Evolutionary conservation across 208 protist species (phyloP), one percentile per base, ranked within the genome.

Genomic region (Leishmania braziliensis): DNA sequence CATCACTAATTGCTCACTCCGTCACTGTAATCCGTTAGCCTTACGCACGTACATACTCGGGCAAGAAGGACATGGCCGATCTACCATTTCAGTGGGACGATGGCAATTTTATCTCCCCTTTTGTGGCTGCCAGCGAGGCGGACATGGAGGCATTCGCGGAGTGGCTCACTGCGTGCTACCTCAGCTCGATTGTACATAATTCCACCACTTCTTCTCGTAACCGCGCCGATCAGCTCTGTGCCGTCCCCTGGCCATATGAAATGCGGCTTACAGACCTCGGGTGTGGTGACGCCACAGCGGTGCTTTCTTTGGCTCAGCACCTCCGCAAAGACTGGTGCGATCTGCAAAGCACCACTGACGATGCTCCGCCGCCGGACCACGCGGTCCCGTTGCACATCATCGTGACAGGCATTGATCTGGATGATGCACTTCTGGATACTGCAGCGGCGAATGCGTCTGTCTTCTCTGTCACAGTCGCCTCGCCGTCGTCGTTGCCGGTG

Each of bases 31-130:
- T 50, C 39, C 36, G 3, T 71, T 39, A 9, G 33, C 16, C 20
- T 48, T n/a, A n/a, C 8, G 3, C 14, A 58, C 54, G 20, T 20
- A 12, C 36, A n/a, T 20, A n/a, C 65, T 4, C 65, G n/a, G 6
- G 5, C 39, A 65, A 1, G 6, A 56, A 43, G 53, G 65, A 4
- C 10, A 85, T 81, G 82, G 53, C 77, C 0, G 91, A 93, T 50
- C 85, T 96, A 4, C 91, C 93, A 1, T 96, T 96, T 83, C 88
- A 94, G 77, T 96, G 93, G 91, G 93, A 95, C 75, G 93, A 96
- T 76, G 91, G 91, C 51, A 79, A 69, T 46, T 95, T 89, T 71
- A 90, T 96, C 71, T 95, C 93, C 18, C 93, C 93, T 0, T 96
- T 95, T 81, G 91, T 95, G 33, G 72, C 80, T 6, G 87, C 86